Evolutionary conservation across 345 rosid species (phyloP).

Genomic region (Anacardium occidentale): DNA sequence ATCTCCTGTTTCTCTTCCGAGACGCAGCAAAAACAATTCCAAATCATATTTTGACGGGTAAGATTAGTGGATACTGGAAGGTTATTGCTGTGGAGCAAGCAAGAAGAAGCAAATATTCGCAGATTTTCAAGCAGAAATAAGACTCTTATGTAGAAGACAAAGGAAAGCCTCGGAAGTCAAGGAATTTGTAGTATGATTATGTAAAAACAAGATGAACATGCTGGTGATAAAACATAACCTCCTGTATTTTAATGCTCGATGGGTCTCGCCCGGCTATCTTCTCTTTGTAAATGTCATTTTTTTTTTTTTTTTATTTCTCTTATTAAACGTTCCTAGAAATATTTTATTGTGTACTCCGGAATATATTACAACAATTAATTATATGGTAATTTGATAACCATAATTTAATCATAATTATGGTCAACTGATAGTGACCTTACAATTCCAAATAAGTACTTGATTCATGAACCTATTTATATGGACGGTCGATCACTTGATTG

Average conservation of each 20-base stretch:
- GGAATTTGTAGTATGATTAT: constrained; percentile 2
- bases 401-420: background rate
- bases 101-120: constrained; percentile 12
- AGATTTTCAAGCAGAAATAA: constrained; percentile 15
- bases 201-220: constrained; percentile 5
- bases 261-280: background rate
- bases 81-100: constrained; percentile 7
- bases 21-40: constrained; percentile 29
- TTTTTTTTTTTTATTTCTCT: constrained; percentile 7
- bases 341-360: background rate
- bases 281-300: constrained; percentile 26
- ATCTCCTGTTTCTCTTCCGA: constrained; percentile 17
- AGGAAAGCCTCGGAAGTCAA: constrained; percentile 33
- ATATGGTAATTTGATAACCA: background rate
- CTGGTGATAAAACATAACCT: background rate
- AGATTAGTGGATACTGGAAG: background rate
- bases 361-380: background rate
- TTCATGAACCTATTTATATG: constrained; percentile 2
- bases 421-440: constrained; percentile 15
- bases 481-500: constrained; percentile 13
- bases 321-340: background rate
- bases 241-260: constrained; percentile 20
- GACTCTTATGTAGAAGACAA: constrained; percentile 27
- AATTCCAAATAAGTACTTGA: background rate
- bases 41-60: constrained; percentile 15